Percentiles rank a stretch among this genome's conserved stretches.
These are phyloP conservation scores for Hirsutella thompsonii DNA, from an alignment of 2,329 filamentous ascomycete species.

Conservation along the genomic window DNA sequence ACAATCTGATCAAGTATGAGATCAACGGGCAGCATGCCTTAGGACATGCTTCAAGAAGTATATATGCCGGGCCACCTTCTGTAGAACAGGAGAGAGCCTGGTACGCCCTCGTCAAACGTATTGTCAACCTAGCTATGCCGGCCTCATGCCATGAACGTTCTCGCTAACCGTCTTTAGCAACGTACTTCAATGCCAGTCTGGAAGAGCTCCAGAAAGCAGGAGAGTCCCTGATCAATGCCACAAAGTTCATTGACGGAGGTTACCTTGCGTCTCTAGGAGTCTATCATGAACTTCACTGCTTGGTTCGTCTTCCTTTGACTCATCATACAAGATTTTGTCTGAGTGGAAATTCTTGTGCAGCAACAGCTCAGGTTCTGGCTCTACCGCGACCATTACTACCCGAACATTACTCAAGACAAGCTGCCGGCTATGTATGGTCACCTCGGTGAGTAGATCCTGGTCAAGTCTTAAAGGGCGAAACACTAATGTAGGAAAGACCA, in stretches of 20 bases:
- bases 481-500: background rate
- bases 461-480: no score
- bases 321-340: background rate
- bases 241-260: background rate
- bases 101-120: background rate
- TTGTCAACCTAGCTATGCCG: no score
- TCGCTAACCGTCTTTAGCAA: no score
- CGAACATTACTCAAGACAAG: background rate
- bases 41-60: background rate
- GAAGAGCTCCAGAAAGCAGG: background rate
- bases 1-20: background rate
- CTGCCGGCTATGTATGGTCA: background rate
- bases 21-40: background rate
- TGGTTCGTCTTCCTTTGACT: background rate
- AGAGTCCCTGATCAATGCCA: background rate
- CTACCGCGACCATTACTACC: background rate
- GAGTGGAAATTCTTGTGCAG: background rate
- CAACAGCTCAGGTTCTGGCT: background rate
- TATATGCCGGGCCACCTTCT: background rate
- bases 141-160: no score
- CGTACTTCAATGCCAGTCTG: background rate
- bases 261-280: background rate
- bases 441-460: background rate
- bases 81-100: background rate
- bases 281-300: constrained; percentile 1